Conservation (phyloP, 192 early-diverging fungal genomes). For the Oehlia diaphana region DNA sequence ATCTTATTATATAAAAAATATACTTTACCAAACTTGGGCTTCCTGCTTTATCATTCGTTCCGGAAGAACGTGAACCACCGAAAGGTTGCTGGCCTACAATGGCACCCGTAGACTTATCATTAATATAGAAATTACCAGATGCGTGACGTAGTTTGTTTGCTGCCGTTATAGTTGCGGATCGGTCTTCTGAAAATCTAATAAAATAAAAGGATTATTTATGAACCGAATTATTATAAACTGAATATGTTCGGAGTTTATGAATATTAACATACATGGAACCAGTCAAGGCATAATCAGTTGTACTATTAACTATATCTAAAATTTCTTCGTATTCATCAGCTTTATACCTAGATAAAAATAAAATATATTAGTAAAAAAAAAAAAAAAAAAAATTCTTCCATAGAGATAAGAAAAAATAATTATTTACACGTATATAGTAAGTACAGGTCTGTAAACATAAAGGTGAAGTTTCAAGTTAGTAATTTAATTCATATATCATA, state of each 20-base stretch:
- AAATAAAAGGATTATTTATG: conserved; percentile 4
- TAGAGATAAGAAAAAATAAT: background rate
- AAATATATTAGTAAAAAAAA: background rate
- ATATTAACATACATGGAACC: conserved; percentile 60
- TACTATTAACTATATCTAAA: conserved; percentile 72
- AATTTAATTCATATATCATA: background rate
- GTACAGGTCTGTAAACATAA: conserved; percentile 63
- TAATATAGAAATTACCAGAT: conserved; percentile 98
- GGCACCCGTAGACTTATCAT: conserved; percentile 98
- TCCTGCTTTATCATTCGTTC: conserved; percentile 99
- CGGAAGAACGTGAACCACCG: conserved; percentile 89
- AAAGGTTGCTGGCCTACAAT: conserved; percentile 98
- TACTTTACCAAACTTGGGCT: conserved; percentile 55
- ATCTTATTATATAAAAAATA: background rate
- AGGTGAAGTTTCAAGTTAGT: background rate
- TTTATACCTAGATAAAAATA: conserved; percentile 39
- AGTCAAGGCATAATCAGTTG: conserved; percentile 88
- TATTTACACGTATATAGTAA: conserved; percentile 89
- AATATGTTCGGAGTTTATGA: background rate
- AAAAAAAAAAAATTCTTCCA: background rate
- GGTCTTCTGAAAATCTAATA: conserved; percentile 78
- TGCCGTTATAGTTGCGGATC: conserved; percentile 71
- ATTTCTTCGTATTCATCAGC: conserved; percentile 75
- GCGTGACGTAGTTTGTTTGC: conserved; percentile 80
- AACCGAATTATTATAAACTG: background rate